Evolutionary conservation across 805 yeast genomes (phyloP), one percentile per base, ranked within the genome.

Genomic region (Yamadazyma paraphyllophila): DNA sequence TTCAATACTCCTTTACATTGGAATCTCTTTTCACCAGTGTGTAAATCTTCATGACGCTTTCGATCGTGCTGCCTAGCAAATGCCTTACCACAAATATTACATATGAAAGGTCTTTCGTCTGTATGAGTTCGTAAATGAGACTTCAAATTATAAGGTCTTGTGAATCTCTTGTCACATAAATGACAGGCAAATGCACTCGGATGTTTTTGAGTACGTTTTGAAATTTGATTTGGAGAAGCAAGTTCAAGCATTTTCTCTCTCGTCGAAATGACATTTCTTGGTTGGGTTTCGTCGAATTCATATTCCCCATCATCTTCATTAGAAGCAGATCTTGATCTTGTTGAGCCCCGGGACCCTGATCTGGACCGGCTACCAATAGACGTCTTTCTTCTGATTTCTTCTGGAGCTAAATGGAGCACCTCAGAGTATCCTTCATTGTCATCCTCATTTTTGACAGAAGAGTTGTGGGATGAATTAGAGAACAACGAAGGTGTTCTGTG

Each of bases 81-180:
- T 0, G 91, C 87, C 61, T 86, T 86, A 4, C 88, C 89, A 66
- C 95, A 87, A 3, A 78, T 73, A 11, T 76, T 69, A 63, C 96
- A 87, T 7, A 80, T 72, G 57, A 80, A 87, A 5, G 94, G 95
- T 43, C 90, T 67, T 58, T 87, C 95, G 59, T 85, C 85, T 0
- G 95, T 86, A 61, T 88, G 99, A 0, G 98, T 92, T 47, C 97
- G 73, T 59, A 87, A 69, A 66, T 92, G 99, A 0, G 96, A 88
- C 55, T 92, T 88, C 53, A 92, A 71, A 60, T 94, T 94, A 63
- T 94, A 94, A 0, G 97, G 96, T 45, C 98, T 70, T 1, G 98
- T 92, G 62, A 92, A 92, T 40, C 83, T 71, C 65, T 89, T 90
- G 34, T 82, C 90, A 65, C 99, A 92, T 36, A 87, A 66, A 47